These are phyloP conservation scores for Septoria linicola DNA, from an alignment of 2,329 filamentous ascomycete genomes.

Conservation along the genomic window DNA sequence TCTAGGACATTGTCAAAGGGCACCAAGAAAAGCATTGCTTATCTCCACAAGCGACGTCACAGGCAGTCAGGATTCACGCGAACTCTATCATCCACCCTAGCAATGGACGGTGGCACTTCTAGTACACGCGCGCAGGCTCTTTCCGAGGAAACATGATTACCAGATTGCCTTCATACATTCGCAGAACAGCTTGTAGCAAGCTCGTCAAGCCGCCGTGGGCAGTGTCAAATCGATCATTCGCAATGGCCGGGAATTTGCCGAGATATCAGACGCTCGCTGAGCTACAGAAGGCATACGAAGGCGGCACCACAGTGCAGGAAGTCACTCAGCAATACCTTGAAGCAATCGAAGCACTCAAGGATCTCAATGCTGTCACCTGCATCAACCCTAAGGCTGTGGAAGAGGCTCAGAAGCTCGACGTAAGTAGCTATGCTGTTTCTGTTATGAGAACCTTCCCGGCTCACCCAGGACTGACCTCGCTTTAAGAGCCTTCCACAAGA, in stretches of 20 bases:
- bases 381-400: slow-evolving; percentile 24
- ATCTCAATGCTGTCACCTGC: slow-evolving; percentile 28
- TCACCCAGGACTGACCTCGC: neutral
- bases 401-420: slow-evolving; percentile 25
- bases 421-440: too few species aligned
- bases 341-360: slow-evolving; percentile 22
- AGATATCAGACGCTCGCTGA: slow-evolving; percentile 21
- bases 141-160: slow-evolving; percentile 5
- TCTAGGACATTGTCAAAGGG: neutral
- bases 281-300: slow-evolving; percentile 21
- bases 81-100: slow-evolving; percentile 3
- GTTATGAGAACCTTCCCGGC: neutral
- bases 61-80: slow-evolving; percentile 6
- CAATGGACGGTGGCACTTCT: neutral
- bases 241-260: slow-evolving; percentile 8
- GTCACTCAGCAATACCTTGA: slow-evolving; percentile 24
- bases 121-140: neutral
- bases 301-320: slow-evolving; percentile 18
- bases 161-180: neutral
- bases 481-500: slow-evolving; percentile 13
- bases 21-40: neutral
- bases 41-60: slow-evolving; percentile 16
- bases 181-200: neutral
- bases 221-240: neutral
- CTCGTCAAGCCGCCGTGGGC: slow-evolving; percentile 9